Conservation (phyloP, 306 rosid genomes). For the Mimosa pudica region DNA sequence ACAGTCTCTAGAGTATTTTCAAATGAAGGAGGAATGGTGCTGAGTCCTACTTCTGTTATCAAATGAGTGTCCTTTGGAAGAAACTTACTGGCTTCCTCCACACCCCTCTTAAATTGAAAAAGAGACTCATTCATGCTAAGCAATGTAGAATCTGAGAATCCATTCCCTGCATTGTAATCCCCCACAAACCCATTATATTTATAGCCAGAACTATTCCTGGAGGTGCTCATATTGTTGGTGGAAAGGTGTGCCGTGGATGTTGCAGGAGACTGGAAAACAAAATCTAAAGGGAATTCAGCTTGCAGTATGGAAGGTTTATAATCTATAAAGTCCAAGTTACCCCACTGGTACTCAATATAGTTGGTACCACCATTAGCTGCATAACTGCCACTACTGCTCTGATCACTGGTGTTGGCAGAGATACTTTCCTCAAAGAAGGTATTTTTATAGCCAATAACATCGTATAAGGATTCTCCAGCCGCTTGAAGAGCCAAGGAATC, state of each 20-base stretch:
- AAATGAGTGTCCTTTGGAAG: slow-evolving; percentile 41
- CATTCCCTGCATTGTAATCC: slow-evolving; percentile 25
- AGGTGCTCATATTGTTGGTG: background rate
- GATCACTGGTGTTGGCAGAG: slow-evolving; percentile 28
- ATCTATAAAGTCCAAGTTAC: slow-evolving; percentile 16
- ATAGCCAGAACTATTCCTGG: background rate
- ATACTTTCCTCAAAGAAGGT: slow-evolving; percentile 40
- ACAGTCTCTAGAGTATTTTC: slow-evolving; percentile 18
- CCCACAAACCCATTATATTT: slow-evolving; percentile 26
- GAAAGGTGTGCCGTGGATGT: slow-evolving; percentile 24
- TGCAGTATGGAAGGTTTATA: slow-evolving; percentile 29
- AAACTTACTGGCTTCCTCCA: slow-evolving; percentile 56
- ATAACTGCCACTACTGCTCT: slow-evolving; percentile 21
- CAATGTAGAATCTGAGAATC: slow-evolving; percentile 31
- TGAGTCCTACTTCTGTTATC: background rate
- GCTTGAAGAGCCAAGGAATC: slow-evolving; percentile 58
- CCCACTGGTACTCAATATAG: slow-evolving; percentile 30
- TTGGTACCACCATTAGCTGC: slow-evolving; percentile 19
- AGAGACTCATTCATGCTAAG: slow-evolving; percentile 34
- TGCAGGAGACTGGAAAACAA: slow-evolving; percentile 37
- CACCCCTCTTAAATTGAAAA: slow-evolving; percentile 52
- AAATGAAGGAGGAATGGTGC: slow-evolving; percentile 8
- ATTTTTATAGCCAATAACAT: slow-evolving; percentile 40
- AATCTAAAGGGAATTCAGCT: slow-evolving; percentile 31
- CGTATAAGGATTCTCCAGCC: slow-evolving; percentile 57